Conservation (phyloP, 2,329 filamentous ascomycete species). For the Pleoardoris graminearum region DNA sequence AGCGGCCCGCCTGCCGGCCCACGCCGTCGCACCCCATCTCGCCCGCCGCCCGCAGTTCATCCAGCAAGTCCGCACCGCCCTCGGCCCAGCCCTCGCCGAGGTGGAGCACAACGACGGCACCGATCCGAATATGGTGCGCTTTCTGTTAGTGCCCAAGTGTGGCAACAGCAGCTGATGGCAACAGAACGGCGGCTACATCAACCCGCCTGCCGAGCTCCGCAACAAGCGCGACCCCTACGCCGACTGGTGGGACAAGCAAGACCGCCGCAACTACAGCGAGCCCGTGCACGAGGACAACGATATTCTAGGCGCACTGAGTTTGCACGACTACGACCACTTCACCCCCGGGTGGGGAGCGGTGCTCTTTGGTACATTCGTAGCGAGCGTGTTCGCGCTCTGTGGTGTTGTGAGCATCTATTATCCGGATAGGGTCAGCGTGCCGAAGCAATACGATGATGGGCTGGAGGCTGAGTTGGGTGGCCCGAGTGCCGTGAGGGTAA, state of each 20-base stretch:
- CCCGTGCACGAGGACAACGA: conserved; percentile 97
- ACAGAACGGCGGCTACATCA: conserved; percentile 82
- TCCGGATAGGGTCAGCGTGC: conserved; percentile 52
- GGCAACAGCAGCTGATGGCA: conserved; percentile 18
- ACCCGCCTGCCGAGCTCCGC: conserved; percentile 79
- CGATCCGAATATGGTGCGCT: conserved; percentile 65
- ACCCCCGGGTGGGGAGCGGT: conserved; percentile 73
- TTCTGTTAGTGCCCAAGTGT: background rate
- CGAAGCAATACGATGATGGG: conserved; percentile 52
- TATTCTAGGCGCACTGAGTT: conserved; percentile 83
- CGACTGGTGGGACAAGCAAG: conserved; percentile 97
- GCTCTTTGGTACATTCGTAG: conserved; percentile 51
- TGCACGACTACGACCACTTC: conserved; percentile 86
- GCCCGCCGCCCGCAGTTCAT: conserved; percentile 39
- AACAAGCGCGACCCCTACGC: conserved; percentile 90
- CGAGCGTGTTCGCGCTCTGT: conserved; percentile 46
- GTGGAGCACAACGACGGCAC: conserved; percentile 52
- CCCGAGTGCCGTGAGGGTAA: conserved; percentile 46
- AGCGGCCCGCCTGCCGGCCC: conserved; percentile 47
- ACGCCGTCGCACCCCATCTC: conserved; percentile 37
- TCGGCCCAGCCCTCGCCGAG: conserved; percentile 39
- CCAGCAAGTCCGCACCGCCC: conserved; percentile 41
- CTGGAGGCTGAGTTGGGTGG: conserved; percentile 55
- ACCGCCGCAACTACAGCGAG: conserved; percentile 95
- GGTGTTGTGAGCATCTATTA: conserved; percentile 47